These are phyloP conservation scores for Fusarium chlamydosporum DNA, from an alignment of 2,329 filamentous ascomycete genomes.

Conservation along the genomic window DNA sequence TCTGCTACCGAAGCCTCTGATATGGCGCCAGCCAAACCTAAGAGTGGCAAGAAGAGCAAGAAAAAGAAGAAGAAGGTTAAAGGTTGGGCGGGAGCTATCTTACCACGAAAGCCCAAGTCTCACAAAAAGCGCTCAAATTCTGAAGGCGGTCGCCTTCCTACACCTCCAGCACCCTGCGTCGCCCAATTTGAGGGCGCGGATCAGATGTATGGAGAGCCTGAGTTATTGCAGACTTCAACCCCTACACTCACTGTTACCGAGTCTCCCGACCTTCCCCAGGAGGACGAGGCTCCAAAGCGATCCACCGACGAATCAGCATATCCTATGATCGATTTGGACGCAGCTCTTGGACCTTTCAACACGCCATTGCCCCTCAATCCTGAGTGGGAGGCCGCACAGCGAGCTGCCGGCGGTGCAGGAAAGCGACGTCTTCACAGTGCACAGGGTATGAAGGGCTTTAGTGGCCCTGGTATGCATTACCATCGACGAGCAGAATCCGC, in stretches of 20 bases:
- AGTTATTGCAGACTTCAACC: conserved; percentile 50
- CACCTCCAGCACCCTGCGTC: conserved; percentile 59
- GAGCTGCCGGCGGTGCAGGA: conserved; percentile 64
- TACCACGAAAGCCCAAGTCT: conserved; percentile 73
- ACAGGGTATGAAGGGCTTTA: conserved; percentile 77
- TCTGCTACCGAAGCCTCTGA: conserved; percentile 44
- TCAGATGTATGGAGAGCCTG: conserved; percentile 49
- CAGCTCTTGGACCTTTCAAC: conserved; percentile 91
- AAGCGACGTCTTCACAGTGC: conserved; percentile 83
- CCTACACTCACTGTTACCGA: conserved; percentile 61
- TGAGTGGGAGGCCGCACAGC: conserved; percentile 77
- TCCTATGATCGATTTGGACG: conserved; percentile 93
- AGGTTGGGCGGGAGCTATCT: conserved; percentile 76
- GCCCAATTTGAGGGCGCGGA: conserved; percentile 52
- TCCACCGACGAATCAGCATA: conserved; percentile 75
- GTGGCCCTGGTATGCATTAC: conserved; percentile 78
- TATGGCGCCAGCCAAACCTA: conserved; percentile 41
- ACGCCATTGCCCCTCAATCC: conserved; percentile 76
- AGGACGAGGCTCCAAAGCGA: conserved; percentile 55
- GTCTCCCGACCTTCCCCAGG: conserved; percentile 52
- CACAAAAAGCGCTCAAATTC: conserved; percentile 60
- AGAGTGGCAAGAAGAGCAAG: conserved; percentile 55
- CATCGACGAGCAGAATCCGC: conserved; percentile 85
- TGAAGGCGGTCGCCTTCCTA: conserved; percentile 60
- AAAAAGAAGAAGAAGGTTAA: conserved; percentile 78